Evolutionary conservation across 208 protist species (phyloP).

Genomic region (Leishmania mexicana): DNA sequence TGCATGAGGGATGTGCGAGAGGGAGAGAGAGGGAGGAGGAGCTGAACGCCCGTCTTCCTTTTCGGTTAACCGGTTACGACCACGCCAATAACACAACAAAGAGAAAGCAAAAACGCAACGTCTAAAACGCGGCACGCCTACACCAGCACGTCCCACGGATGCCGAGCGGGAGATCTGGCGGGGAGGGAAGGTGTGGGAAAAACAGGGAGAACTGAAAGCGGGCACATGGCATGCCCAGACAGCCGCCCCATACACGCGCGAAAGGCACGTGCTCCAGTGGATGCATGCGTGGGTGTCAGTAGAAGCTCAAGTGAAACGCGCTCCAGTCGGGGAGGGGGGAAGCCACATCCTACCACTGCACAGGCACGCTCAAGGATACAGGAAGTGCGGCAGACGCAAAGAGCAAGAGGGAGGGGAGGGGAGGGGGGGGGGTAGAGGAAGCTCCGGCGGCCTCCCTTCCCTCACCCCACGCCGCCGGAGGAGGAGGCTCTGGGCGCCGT

Average conservation of each 20-base stretch:
- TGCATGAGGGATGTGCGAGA: background rate
- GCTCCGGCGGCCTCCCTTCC: background rate
- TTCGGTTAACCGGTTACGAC: background rate
- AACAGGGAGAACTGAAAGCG: background rate
- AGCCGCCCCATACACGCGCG: background rate
- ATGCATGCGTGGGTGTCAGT: background rate
- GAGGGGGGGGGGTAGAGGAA: background rate
- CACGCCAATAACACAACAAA: background rate
- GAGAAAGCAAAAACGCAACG: background rate
- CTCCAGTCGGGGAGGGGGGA: background rate
- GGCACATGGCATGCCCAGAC: background rate
- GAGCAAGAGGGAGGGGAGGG: background rate
- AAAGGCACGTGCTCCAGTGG: background rate
- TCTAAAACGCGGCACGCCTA: background rate
- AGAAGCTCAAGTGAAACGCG: background rate
- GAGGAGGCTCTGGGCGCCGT: background rate
- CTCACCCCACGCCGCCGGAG: background rate
- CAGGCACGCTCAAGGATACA: background rate
- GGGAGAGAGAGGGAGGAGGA: background rate
- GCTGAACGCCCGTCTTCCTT: background rate
- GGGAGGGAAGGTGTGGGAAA: background rate
- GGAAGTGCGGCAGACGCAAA: background rate
- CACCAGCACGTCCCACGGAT: background rate
- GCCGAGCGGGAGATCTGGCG: background rate
- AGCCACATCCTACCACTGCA: background rate